These are phyloP conservation scores for Viridothelium virens DNA, from an alignment of 495 filamentous ascomycete species.

Conservation along the genomic window DNA sequence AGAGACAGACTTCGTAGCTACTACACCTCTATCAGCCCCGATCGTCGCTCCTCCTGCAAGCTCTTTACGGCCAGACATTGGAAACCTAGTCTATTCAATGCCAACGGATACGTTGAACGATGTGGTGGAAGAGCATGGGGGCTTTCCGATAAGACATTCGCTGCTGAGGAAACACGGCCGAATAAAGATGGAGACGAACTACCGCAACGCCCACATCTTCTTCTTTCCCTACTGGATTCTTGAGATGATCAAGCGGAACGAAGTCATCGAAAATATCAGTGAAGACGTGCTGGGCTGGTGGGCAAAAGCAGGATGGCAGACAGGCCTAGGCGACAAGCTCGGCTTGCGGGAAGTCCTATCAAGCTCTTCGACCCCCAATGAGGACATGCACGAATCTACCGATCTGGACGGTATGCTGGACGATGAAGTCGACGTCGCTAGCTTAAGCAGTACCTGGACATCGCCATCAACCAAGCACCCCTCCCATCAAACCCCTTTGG, in stretches of 20 bases:
- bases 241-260: conserved; percentile 68
- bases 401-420: conserved; percentile 10
- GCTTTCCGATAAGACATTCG: conserved; percentile 55
- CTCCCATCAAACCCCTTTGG: not conserved
- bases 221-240: conserved; percentile 87
- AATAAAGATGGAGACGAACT: conserved; percentile 67
- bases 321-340: conserved; percentile 68
- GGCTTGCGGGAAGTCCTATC: conserved; percentile 59
- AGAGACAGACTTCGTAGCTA: conserved; percentile 82
- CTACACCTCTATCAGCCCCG: conserved; percentile 52
- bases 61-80: conserved; percentile 56
- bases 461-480: conserved; percentile 15
- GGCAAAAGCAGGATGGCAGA: conserved; percentile 90
- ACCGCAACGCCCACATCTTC: conserved; percentile 87
- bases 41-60: conserved; percentile 49
- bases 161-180: conserved; percentile 63
- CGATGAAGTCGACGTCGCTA: conserved; percentile 53
- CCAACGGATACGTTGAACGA: conserved; percentile 83
- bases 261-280: conserved; percentile 72
- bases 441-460: conserved; percentile 49
- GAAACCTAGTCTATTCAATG: conserved; percentile 61
- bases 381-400: conserved; percentile 30
- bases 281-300: conserved; percentile 93
- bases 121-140: conserved; percentile 59
- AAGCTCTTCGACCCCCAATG: conserved; percentile 18